Evolutionary conservation across 331 rosid genomes (phyloP), one percentile per base, ranked within the genome.

Genomic region (Stylosanthes scabra): DNA sequence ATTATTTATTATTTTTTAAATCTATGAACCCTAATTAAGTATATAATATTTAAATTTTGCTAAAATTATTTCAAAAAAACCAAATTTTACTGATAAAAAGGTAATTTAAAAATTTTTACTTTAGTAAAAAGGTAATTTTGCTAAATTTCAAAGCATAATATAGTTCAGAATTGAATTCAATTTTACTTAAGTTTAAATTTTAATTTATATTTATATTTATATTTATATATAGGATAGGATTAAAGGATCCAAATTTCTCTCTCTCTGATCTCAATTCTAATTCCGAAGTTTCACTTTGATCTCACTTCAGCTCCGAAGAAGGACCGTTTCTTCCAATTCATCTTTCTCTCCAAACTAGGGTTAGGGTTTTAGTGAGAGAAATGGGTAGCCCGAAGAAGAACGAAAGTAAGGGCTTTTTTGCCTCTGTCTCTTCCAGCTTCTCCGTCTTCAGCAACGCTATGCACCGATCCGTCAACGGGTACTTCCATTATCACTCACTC

Each of bases 391-490:
- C 86, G 7, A 67, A 80, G 66, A 54, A 81, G 80, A 68, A 83
- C 41, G 75, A 86, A 72, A 71, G 52, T 61, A 70, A 73, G 60
- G 94, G 97, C 50, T 77, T 93, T 68, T 89, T 93, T 12, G 81
- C 96, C 49, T 74, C 97, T 81, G 75, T 93, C 88, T 80, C 79
- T 69, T 93, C 97, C 7, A 86, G 96, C 60, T 58, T 92, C 40
- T 86, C 97, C 78, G 61, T 72, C 66, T 81, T 93, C 80, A 61
- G 90, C 84, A 90, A 56, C 83, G 98, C 90, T 76, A 84, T 93
- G 96, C 91, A 87, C 81, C 92, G 96, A 89, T 93, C 98, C 66
- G 97, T 93, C 34, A 87, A 86, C 77, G 96, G 98, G 98, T 93
- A 71, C 80, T 65, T 72, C 46, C 28, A 14, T 52, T 28, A 52